A percentile compares a stretch with the other conserved stretches of the same genome.
phyloP scores from a whole-genome alignment of 2,329 filamentous ascomycete species.

The Aureobasidium namibiae region DNA sequence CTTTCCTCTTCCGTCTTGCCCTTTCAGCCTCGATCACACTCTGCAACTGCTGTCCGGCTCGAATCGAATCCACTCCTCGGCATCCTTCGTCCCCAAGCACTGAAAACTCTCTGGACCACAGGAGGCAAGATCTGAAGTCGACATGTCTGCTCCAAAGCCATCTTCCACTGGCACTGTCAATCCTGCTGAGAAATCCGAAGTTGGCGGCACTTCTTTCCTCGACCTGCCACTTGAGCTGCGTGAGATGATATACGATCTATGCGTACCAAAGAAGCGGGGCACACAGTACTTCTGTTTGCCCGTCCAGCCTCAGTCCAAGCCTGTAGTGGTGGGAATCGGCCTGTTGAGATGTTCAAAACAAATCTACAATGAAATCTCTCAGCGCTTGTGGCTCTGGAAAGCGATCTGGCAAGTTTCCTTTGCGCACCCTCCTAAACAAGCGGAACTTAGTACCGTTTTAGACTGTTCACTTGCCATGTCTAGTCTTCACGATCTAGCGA shows the following conservation, averaged over 20 bases:
- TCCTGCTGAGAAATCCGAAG: background rate
- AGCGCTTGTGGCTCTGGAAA: background rate
- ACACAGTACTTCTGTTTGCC: background rate
- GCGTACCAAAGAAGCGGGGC: background rate
- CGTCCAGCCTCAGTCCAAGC: background rate
- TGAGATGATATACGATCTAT: background rate
- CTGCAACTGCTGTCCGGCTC: no score
- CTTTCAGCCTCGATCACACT: background rate
- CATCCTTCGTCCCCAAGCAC: background rate
- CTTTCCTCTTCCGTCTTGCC: background rate
- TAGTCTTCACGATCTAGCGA: background rate
- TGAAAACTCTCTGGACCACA: no score
- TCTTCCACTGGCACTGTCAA: background rate
- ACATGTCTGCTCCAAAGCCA: background rate
- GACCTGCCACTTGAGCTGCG: background rate
- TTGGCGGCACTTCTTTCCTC: background rate
- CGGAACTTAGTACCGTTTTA: background rate
- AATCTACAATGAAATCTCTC: background rate
- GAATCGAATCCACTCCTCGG: background rate
- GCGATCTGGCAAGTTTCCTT: rapidly evolving
- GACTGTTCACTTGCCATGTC: no score
- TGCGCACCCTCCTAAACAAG: background rate
- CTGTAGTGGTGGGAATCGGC: background rate
- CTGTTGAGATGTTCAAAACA: background rate
- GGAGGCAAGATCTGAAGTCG: no score